Base-by-base conservation (phyloP, 2,329 filamentous ascomycete genomes). In the Emericellopsis cladophorae region DNA sequence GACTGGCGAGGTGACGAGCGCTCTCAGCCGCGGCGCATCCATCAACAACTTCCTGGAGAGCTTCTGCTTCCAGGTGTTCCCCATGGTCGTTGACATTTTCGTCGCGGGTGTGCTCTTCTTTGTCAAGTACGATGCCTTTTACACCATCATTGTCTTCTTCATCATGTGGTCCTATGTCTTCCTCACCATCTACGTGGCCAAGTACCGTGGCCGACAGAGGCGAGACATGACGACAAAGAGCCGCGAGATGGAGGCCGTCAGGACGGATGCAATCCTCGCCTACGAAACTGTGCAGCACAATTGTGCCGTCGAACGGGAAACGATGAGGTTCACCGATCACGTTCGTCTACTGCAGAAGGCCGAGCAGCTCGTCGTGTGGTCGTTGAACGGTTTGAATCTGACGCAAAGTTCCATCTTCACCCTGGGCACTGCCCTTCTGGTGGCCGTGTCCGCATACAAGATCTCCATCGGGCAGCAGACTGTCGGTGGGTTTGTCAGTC, bases 21-120 rank as follows among this genome's bases (percentile, higher is more conserved):
- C 92, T 1, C 71, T 98, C 48, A 95, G 92, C 65, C 96, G 96
- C 59, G 92, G 92, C 36, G 89, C 83, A 45, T 85, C 90, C 4
- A 94, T 98, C 67, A 96, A 96, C 55, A 87, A 84, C 6, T 98
- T 98, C 58, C 73, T 98, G 43, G 92, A 96, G 61, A 88, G 95
- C 60, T 79, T 95, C 49, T 96, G 90, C 1, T 98, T 98, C 56
- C 85, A 93, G 56, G 86, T 98, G 8, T 74, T 94, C 14, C 92
- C 92, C 0, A 96, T 95, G 88, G 70, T 96, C 26, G 72, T 95
- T 45, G 92, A 98, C 59, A 70, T 98, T 31, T 74, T 81, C 46
- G 75, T 95, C 39, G 88, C 92, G 37, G 82, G 96, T 52, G 61
- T 83, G 51, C 65, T 69, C 6, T 95, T 94, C 50, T 89, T 95